phyloP scores from a whole-genome alignment of 2,329 filamentous ascomycete species.

The Hypoxylon sp. region DNA sequence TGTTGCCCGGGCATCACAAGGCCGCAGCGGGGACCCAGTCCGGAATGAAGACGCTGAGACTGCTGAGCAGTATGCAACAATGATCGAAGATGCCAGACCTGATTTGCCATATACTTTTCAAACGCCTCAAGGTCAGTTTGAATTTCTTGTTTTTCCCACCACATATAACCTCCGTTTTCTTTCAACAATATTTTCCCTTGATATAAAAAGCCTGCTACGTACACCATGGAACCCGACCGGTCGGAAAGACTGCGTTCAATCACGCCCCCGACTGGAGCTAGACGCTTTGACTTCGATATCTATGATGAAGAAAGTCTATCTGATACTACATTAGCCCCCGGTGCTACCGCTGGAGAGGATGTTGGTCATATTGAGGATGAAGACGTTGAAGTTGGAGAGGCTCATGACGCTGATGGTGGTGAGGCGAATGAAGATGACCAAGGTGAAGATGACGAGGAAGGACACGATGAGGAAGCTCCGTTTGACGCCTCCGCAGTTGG shows the following conservation, averaged over 20 bases:
- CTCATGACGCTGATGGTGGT: constrained; percentile 19
- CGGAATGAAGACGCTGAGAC: constrained; percentile 15
- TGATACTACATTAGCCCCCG: constrained; percentile 8
- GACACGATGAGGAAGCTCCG: constrained; percentile 57
- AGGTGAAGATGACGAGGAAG: constrained; percentile 56
- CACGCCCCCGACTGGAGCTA: background rate
- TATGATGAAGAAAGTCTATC: constrained; percentile 10
- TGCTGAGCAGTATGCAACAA: constrained; percentile 20
- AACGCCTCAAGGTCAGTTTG: constrained; percentile 47
- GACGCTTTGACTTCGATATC: background rate
- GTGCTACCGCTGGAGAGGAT: constrained; percentile 16
- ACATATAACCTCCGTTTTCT: background rate
- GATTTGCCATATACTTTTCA: constrained; percentile 46
- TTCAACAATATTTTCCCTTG: background rate
- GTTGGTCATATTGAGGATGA: constrained; percentile 34
- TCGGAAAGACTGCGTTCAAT: background rate
- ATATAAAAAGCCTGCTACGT: background rate
- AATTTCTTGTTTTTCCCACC: constrained; percentile 8
- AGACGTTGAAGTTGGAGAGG: constrained; percentile 35
- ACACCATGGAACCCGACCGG: constrained; percentile 14
- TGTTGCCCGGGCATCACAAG: constrained; percentile 28
- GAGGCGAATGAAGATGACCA: constrained; percentile 53
- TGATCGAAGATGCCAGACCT: constrained; percentile 27
- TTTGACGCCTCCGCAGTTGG: constrained; percentile 70
- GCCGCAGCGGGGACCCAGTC: constrained; percentile 26